Base-by-base conservation (phyloP, 2,329 filamentous ascomycete genomes). In the Fusarium globosum region DNA sequence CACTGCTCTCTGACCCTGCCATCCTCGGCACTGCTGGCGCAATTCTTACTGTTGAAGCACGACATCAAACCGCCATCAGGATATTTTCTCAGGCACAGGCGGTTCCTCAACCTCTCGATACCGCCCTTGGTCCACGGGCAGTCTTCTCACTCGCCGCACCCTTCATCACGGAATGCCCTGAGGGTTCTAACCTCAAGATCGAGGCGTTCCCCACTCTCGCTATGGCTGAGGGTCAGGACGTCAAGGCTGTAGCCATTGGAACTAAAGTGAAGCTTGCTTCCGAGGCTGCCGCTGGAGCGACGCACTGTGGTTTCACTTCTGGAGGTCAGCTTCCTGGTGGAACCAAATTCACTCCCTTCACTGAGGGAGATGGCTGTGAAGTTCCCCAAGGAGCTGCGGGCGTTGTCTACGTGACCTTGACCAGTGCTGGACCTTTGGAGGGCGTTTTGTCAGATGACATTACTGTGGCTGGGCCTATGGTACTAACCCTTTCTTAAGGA, bases 21-120 rank as follows among this genome's bases (percentile, higher is more conserved):
- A 88, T 93, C 70, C 89, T 95, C 57, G 85, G 87, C 68, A 89
- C 90, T 26, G 92, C 93, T 6, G 92, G 87, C 15, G 89, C 89
- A 57, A 94, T 95, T 80, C 87, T 93, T 49, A 93, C 92, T 30
- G 88, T 93, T 68, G 93, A 95, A 83, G 87, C 92, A 35, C 88
- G 93, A 66, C 93, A 95, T 83, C 91, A 93, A 82, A 91, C 91
- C 69, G 91, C 93, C 81, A 89, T 94, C 82, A 90, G 92, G 72
- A 83, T 86, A 65, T 89, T 89, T 43, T 84, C 86, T 26, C 86
- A 87, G 66, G 51, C 69, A 84, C 83, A 88, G 64, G 89, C 92
- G 60, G 88, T 93, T 8, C 90, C 93, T 8, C 88, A 89, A 78
- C 87, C 92, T 33, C 93, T 94, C 78, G 92, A 94, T 80, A 91